Base-by-base conservation (phyloP, 768 basidiomycete species). In the Fomitopsis pulvina region DNA sequence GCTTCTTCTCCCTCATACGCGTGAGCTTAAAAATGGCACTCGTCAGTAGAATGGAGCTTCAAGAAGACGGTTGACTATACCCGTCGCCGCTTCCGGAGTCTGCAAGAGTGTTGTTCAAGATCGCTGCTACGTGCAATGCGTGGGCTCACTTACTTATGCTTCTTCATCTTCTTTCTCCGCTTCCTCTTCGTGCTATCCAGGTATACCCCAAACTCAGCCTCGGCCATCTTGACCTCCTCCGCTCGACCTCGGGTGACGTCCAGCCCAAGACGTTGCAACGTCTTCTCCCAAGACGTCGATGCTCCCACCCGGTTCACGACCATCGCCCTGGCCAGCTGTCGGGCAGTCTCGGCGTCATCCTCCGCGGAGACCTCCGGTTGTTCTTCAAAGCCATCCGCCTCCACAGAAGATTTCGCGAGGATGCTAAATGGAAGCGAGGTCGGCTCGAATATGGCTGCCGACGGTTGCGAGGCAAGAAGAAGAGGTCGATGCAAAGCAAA, bases 151-250 rank as follows among this genome's bases (percentile, higher is more conserved):
- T 62, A 92, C 91, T 94, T 94, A 67, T 95, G 92, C 71, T 93
- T 95, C 78, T 86, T 91, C 84, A 95, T 95, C 82, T 94, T 95
- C 81, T 83, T 87, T 74, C 81, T 74, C 58, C 81, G 77, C 75
- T 92, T 92, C 66, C 89, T 79, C 73, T 84, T 87, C 25, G 80
- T 81, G 57, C 89, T 91, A 59, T 92, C 90, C 69, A 88, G 73
- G 63, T 81, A 66, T 14, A 88, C 75, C 39, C 79, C 76, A 56
- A 80, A 75, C 76, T 77, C 83, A 51, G 80, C 78, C 63, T 74
- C 75, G 14, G 80, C 76, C 57, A 74, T 68, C 57, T 76, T 73
- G 46, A 76, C 76, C 63, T 75, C 67, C 48, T 72, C 71, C 39
- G 77, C 71, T 49, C 76, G 73, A 38, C 74, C 72, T 37, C 71